phyloP scores from a whole-genome alignment of 371 early-diverging fungal genomes.

The Phascolomyces articulosus region DNA sequence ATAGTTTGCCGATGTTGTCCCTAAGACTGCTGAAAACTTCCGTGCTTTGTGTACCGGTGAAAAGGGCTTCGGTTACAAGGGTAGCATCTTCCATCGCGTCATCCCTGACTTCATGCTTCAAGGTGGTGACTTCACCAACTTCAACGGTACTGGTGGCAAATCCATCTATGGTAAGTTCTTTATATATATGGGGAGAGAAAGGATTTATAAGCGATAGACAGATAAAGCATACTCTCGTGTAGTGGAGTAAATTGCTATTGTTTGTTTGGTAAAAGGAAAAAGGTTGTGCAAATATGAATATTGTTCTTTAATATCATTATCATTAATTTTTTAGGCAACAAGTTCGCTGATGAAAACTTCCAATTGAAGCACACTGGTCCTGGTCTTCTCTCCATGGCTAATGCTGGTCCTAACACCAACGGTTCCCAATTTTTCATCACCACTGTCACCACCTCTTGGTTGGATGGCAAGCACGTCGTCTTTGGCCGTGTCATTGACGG shows the following conservation, averaged over 20 bases:
- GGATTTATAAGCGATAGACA: too few species aligned
- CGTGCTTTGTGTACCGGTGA: conserved; percentile 80
- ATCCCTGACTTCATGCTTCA: conserved; percentile 98
- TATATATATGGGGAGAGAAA: conserved; percentile 31
- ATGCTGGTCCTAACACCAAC: conserved; percentile 95
- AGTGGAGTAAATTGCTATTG: too few species aligned
- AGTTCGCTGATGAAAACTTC: conserved; percentile 99
- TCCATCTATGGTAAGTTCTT: conserved; percentile 89
- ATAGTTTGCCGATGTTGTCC: conserved; percentile 72
- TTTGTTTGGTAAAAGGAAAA: too few species aligned
- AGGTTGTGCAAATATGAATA: neutral
- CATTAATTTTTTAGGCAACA: conserved; percentile 22
- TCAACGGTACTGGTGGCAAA: conserved; percentile 97
- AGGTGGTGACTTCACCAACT: conserved; percentile 97
- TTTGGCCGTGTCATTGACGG: conserved; percentile 93
- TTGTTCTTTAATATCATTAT: too few species aligned
- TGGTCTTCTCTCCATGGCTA: conserved; percentile 95
- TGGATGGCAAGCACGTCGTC: conserved; percentile 99
- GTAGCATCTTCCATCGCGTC: conserved; percentile 91
- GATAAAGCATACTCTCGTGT: too few species aligned
- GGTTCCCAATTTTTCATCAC: conserved; percentile 99
- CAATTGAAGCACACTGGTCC: conserved; percentile 89
- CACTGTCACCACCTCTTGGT: conserved; percentile 83
- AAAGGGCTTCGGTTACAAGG: conserved; percentile 86
- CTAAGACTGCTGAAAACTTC: conserved; percentile 99